These are phyloP conservation scores for Streptanthus diversifolius DNA, from an alignment of 345 rosid species.

Conservation along the genomic window DNA sequence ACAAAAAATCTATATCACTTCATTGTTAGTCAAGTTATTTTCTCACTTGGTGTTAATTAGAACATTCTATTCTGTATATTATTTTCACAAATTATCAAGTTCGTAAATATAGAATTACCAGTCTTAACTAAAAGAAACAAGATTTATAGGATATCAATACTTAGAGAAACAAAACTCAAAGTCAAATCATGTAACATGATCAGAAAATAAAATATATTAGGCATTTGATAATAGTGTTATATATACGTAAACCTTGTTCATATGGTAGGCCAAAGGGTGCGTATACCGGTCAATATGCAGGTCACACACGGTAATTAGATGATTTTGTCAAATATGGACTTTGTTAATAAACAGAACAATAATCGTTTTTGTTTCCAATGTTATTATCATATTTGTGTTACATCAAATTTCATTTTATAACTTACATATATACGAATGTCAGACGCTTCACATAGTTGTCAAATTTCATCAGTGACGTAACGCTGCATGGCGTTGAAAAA, in stretches of 20 bases:
- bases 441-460: slow-evolving; percentile 31
- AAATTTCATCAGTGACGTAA: slow-evolving; percentile 24
- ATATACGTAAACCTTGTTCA: slow-evolving; percentile 14
- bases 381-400: slow-evolving; percentile 7
- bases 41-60: not conserved
- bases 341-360: not conserved
- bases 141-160: not conserved
- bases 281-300: slow-evolving; percentile 29
- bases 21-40: not conserved
- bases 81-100: not conserved
- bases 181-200: slow-evolving; percentile 25
- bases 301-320: slow-evolving; percentile 31
- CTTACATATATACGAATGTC: slow-evolving; percentile 10
- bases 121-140: not conserved
- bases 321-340: slow-evolving; percentile 35
- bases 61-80: not conserved
- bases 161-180: not conserved
- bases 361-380: not conserved
- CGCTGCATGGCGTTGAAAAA: slow-evolving; percentile 35
- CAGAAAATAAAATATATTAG: not conserved
- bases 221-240: not conserved
- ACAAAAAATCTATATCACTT: not conserved
- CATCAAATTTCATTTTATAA: slow-evolving; percentile 1
- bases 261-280: slow-evolving; percentile 29
- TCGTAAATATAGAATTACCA: not conserved